These are phyloP conservation scores for Magnusiomyces tetraspermus DNA, from an alignment of 1,139 yeast genomes.

Conservation along the genomic window DNA sequence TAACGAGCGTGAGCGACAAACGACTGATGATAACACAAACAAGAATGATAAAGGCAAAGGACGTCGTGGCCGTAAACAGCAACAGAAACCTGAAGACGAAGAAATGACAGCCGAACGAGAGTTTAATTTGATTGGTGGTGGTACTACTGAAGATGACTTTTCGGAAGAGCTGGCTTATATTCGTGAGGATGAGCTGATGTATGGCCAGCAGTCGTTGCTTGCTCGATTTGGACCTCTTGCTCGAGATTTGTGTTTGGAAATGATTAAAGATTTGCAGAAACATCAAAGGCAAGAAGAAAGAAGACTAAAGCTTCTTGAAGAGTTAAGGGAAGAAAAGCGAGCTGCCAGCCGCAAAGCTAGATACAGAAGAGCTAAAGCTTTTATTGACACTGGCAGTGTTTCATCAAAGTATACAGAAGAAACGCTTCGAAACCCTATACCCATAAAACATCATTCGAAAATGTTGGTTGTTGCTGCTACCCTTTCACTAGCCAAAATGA, in stretches of 20 bases:
- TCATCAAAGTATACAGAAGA: neutral
- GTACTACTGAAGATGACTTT: conserved; percentile 92
- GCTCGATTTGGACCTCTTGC: conserved; percentile 74
- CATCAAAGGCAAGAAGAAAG: neutral
- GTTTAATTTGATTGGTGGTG: conserved; percentile 71
- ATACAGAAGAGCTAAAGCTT: too few species aligned
- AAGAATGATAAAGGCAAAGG: conserved; percentile 13
- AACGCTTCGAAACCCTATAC: conserved; percentile 6
- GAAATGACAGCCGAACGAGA: conserved; percentile 39
- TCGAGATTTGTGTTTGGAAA: conserved; percentile 63
- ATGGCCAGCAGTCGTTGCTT: conserved; percentile 64
- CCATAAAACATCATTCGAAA: conserved; percentile 2
- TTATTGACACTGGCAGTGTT: too few species aligned
- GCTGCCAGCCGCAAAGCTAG: neutral
- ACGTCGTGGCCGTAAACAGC: neutral
- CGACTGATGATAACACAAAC: conserved; percentile 16
- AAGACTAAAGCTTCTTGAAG: neutral
- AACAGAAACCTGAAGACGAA: conserved; percentile 43
- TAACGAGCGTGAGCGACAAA: conserved; percentile 17
- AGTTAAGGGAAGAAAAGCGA: neutral
- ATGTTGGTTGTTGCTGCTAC: conserved; percentile 47
- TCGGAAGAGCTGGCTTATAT: conserved; percentile 76
- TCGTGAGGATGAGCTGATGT: conserved; percentile 74
- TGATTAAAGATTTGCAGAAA: conserved; percentile 14
- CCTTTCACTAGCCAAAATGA: conserved; percentile 75